Evolutionary conservation across 1,284 basidiomycete genomes (phyloP), one percentile per base, ranked within the genome.

Genomic region (Lentinula novae-zelandiae): DNA sequence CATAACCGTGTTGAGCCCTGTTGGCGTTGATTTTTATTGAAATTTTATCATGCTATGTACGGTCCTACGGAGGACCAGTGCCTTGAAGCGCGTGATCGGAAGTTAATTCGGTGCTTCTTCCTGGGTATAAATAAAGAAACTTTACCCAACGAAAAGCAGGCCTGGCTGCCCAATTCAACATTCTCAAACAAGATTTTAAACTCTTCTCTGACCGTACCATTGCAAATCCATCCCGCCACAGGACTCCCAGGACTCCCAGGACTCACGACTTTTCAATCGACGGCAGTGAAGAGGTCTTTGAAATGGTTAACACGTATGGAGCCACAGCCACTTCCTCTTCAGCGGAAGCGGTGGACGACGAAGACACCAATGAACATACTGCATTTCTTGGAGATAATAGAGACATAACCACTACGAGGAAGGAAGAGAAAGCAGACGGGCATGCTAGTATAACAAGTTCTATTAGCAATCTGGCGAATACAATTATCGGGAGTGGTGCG

Each of bases 401-500:
- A 40, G 75, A 72, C 31, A 75, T 75, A 53, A 67, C 75, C 12
- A 64, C 67, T 6, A 62, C 66, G 33, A 74, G 72, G 64, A 64
- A 64, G n/a, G 62, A 60, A 3, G 62, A 62, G 17, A 71, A 79
- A 67, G 67, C 66, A 50, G 86, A 90, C 44, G 90, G 90, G 0
- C 83, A 85, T 72, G 90, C 88, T 31, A 83, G 75, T 50, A 72
- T 92, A 36, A 67, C 78, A 27, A 90, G 89, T 65, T 86, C 82
- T 62, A 79, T 90, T 55, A 85, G 89, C 65, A 95, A 95, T 69
- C 76, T 95, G 58, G 78, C 86, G 51, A 93, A 96, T 69, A 96
- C 93, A 0, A 93, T 95, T 67, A 90, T 95, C 68, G 93, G 93
- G 13, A 93, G 90, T 61, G 93, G 93, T 85, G 74, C 71, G 81